Conservation (phyloP, 441 rosid genomes). For the Populus hybrid region DNA sequence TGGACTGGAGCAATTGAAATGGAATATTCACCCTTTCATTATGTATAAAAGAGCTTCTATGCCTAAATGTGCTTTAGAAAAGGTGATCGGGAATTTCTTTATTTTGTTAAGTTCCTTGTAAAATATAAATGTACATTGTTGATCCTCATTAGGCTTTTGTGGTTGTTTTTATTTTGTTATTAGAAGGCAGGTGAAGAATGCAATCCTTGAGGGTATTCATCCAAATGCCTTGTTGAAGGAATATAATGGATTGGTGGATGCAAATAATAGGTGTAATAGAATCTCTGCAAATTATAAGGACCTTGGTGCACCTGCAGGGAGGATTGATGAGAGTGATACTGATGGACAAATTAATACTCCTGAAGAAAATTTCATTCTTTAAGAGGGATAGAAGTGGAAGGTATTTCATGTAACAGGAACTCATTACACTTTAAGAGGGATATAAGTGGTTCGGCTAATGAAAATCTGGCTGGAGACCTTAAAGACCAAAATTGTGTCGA, state of each 20-base stretch:
- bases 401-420: slow-evolving; percentile 2
- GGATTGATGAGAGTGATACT: slow-evolving; percentile 14
- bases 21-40: slow-evolving; percentile 45
- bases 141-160: slow-evolving; percentile 6
- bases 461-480: slow-evolving; percentile 11
- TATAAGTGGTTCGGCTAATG: slow-evolving; percentile 20
- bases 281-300: slow-evolving; percentile 2
- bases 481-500: slow-evolving; percentile 15
- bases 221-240: slow-evolving; percentile 31
- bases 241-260: slow-evolving; percentile 30
- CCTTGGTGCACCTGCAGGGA: slow-evolving; percentile 3
- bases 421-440: slow-evolving; percentile 31
- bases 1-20: slow-evolving; percentile 34
- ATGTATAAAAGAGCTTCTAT: slow-evolving; percentile 40
- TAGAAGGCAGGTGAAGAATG: slow-evolving; percentile 42
- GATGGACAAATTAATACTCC: slow-evolving; percentile 12
- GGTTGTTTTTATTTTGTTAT: slow-evolving; percentile 13
- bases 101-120: not conserved
- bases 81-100: slow-evolving; percentile 23
- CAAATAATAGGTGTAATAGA: slow-evolving; percentile 13
- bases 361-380: slow-evolving; percentile 18
- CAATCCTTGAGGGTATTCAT: slow-evolving; percentile 27
- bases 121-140: not conserved
- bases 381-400: slow-evolving; percentile 20
- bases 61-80: slow-evolving; percentile 41